Conservation (phyloP, 352 stramenopile genomes). For the Pythium insidiosum region DNA sequence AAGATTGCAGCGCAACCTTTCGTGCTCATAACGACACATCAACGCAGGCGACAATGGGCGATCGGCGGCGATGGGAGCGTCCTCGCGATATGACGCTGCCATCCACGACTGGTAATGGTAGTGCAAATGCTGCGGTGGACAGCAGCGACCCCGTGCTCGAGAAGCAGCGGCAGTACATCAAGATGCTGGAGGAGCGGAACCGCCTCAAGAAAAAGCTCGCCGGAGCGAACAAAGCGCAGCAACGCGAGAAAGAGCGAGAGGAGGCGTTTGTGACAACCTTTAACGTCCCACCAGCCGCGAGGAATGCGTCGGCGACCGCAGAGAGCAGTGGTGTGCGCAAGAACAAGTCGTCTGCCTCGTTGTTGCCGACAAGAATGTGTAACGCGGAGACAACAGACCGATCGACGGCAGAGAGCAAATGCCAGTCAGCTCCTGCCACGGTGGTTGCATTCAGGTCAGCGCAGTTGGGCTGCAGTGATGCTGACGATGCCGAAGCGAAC, state of each 20-base stretch:
- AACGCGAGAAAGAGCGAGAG: conserved; percentile 48
- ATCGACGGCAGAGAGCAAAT: too few species aligned
- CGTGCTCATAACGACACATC: too few species aligned
- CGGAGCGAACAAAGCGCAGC: conserved; percentile 36
- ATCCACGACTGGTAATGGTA: not conserved
- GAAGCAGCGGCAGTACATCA: conserved; percentile 79
- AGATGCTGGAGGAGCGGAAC: conserved; percentile 79
- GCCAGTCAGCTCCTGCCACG: too few species aligned
- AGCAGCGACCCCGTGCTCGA: conserved; percentile 43
- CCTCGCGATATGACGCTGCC: not conserved
- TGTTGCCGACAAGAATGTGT: conserved; percentile 32
- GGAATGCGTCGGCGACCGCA: not conserved
- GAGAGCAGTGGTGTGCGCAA: conserved; percentile 17
- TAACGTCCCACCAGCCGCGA: conserved; percentile 32
- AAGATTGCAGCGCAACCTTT: too few species aligned
- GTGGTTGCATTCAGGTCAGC: too few species aligned
- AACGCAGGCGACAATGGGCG: conserved; percentile 14
- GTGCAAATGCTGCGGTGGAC: too few species aligned
- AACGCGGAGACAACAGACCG: too few species aligned
- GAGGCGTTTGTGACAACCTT: conserved; percentile 76
- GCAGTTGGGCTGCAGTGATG: too few species aligned
- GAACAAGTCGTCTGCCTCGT: conserved; percentile 31
- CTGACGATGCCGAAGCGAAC: conserved; percentile 2
- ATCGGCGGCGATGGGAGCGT: conserved; percentile 25
- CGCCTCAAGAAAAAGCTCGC: conserved; percentile 74